phyloP scores from a whole-genome alignment of 331 rosid species.

The Malus hybrid region DNA sequence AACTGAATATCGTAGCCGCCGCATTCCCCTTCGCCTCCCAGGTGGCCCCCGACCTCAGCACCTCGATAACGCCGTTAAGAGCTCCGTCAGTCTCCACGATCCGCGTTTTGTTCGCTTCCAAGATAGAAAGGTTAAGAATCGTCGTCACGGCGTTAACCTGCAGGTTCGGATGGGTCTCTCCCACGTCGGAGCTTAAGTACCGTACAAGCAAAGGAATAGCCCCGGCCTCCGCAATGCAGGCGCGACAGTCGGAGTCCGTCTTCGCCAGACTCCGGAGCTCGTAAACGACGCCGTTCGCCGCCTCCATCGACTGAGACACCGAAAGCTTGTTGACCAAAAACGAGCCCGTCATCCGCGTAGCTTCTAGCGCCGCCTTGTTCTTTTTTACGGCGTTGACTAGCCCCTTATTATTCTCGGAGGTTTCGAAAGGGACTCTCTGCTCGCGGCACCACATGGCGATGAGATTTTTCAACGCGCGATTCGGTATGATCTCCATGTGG shows the following conservation, averaged over 20 bases:
- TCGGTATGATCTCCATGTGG: constrained; percentile 64
- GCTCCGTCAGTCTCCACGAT: constrained; percentile 83
- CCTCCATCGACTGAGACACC: constrained; percentile 22
- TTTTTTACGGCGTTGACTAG: constrained; percentile 23
- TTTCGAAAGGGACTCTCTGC: constrained; percentile 53
- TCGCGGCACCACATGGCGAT: constrained; percentile 82
- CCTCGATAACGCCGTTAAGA: constrained; percentile 56
- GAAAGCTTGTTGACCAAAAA: constrained; percentile 53
- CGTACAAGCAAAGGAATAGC: constrained; percentile 61
- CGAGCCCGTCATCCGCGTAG: constrained; percentile 64
- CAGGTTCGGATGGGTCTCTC: constrained; percentile 26
- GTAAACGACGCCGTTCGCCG: constrained; percentile 53
- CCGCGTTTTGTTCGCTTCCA: constrained; percentile 58
- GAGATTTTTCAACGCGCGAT: constrained; percentile 56
- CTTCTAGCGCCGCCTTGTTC: constrained; percentile 77
- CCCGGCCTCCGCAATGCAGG: constrained; percentile 74
- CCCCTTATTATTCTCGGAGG: constrained; percentile 17
- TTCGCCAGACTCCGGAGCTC: constrained; percentile 74
- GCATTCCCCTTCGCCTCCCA: constrained; percentile 97
- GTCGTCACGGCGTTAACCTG: constrained; percentile 89
- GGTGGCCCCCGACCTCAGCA: constrained; percentile 54
- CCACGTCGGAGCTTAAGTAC: constrained; percentile 26
- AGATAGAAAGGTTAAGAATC: constrained; percentile 64
- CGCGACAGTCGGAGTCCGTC: constrained; percentile 67
- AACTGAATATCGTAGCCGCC: constrained; percentile 73